phyloP scores from a whole-genome alignment of 345 rosid species.

The Gossypium herbaceum region DNA sequence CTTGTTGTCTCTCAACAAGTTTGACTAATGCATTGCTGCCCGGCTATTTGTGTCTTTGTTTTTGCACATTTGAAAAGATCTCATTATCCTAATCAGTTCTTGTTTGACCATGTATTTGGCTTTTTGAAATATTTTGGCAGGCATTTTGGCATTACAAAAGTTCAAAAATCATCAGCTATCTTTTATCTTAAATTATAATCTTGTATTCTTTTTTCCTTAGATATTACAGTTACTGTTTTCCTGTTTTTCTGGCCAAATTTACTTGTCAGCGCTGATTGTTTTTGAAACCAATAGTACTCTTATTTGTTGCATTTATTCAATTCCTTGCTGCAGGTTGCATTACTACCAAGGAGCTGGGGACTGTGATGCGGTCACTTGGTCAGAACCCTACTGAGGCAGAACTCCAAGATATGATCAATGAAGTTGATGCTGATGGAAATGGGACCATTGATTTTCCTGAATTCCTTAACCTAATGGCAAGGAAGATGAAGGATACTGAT shows the following conservation, averaged over 20 bases:
- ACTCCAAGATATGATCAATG: constrained; percentile 25
- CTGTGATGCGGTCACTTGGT: constrained; percentile 25
- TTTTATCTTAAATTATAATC: background rate
- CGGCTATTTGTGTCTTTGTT: background rate
- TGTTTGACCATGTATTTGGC: background rate
- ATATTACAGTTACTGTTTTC: background rate
- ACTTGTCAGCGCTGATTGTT: background rate
- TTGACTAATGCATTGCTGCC: too few species aligned
- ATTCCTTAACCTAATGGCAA: constrained; percentile 25
- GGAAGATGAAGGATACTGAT: constrained; percentile 25
- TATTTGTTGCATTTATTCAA: background rate
- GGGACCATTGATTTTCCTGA: constrained; percentile 24
- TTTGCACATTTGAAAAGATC: background rate
- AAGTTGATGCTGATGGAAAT: constrained; percentile 24
- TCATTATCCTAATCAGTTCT: background rate
- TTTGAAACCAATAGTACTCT: background rate
- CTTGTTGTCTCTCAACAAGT: too few species aligned
- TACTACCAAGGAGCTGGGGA: constrained; percentile 26
- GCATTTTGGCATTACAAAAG: background rate
- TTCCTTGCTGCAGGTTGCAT: constrained; percentile 16
- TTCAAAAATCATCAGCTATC: background rate
- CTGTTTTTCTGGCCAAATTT: background rate
- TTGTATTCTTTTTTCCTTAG: background rate
- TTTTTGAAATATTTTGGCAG: background rate
- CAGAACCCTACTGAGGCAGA: constrained; percentile 27